Evolutionary conservation across 495 filamentous ascomycete genomes (phyloP).

Genomic region (Penicillium coprophilum): DNA sequence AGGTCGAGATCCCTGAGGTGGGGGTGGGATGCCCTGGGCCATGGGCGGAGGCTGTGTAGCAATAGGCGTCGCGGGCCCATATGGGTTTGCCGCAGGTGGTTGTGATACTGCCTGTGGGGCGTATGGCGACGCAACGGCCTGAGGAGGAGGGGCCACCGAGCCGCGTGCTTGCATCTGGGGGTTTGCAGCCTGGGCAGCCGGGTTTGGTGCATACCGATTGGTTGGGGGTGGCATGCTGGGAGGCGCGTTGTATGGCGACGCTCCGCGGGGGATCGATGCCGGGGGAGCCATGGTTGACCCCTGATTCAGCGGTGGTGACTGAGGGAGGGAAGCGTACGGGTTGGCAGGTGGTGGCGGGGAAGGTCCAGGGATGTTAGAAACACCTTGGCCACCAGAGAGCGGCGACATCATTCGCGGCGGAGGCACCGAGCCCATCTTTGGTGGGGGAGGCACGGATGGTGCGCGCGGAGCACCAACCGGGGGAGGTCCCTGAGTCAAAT

Average conservation of each 20-base stretch:
- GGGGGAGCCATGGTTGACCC: conserved; percentile 40
- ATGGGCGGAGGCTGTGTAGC: conserved; percentile 40
- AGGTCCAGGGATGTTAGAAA: conserved; percentile 46
- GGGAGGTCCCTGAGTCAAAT: conserved; percentile 49
- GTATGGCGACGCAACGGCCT: conserved; percentile 58
- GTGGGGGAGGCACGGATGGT: conserved; percentile 56
- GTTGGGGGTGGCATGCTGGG: conserved; percentile 70
- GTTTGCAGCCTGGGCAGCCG: conserved; percentile 54
- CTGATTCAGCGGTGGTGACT: conserved; percentile 31
- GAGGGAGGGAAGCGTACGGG: conserved; percentile 62
- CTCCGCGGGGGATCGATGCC: conserved; percentile 65
- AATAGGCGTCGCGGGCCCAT: conserved; percentile 46
- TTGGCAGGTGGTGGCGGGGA: conserved; percentile 63
- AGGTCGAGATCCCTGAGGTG: conserved; percentile 49
- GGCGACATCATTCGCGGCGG: conserved; percentile 59
- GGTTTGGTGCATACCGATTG: conserved; percentile 84
- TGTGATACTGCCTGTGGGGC: conserved; percentile 48
- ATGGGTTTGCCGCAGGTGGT: conserved; percentile 44
- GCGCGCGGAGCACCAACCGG: conserved; percentile 44
- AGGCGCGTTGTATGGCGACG: conserved; percentile 87
- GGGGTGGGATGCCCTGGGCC: conserved; percentile 44
- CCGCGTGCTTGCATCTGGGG: conserved; percentile 43
- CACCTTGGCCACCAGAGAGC: conserved; percentile 33
- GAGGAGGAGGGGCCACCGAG: conserved; percentile 51
- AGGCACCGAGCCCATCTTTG: conserved; percentile 44